Evolutionary conservation across 2,329 filamentous ascomycete genomes (phyloP), one percentile per base, ranked within the genome.

Genomic region (Colletotrichum spinosum): DNA sequence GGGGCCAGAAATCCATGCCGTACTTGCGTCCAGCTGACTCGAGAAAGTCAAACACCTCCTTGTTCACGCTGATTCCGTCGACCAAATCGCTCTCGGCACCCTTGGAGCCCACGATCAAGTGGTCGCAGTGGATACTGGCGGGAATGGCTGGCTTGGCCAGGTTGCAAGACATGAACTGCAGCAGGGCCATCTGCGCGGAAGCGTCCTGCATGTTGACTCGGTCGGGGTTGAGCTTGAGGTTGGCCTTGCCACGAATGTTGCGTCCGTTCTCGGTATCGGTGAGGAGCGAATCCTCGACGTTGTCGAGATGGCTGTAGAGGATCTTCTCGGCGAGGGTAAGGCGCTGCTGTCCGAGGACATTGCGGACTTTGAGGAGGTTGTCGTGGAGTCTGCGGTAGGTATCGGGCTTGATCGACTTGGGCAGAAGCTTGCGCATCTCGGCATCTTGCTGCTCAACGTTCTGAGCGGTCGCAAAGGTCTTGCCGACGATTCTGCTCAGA

Each of bases 181-280:
- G 83, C 69, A 99, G 83, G 2, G 96, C 96, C 96, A 99, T 99
- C 82, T 99, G 96, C 6, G 96, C 96, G 37, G 93, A 97, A 12
- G 96, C 96, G 83, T 99, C 96, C 81, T 99, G 96, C 96, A 99
- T 99, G 69, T 97, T 97, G 71, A 98, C 96, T 57, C 96, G 89
- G 78, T 99, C 96, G 25, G 96, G 96, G 80, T 97, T 97, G 78
- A 99, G 91, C 83, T 97, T 97, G 80, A 99, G 86, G 77, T 97
- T 98, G 55, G 94, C 94, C 75, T 89, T 89, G 70, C 95, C 95
- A 46, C 96, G 89, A 68, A 99, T 91, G 73, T 91, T 87, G 55
- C 87, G 87, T 70, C 94, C 95, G 86, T 94, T 93, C 78, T 93
- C 87, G 54, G 94, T 97, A 74, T 89, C 88, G 57, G 87, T 88